Evolutionary conservation across 1,139 yeast species (phyloP), one percentile per base, ranked within the genome.

Genomic region (Blastobotrys ciferrii): DNA sequence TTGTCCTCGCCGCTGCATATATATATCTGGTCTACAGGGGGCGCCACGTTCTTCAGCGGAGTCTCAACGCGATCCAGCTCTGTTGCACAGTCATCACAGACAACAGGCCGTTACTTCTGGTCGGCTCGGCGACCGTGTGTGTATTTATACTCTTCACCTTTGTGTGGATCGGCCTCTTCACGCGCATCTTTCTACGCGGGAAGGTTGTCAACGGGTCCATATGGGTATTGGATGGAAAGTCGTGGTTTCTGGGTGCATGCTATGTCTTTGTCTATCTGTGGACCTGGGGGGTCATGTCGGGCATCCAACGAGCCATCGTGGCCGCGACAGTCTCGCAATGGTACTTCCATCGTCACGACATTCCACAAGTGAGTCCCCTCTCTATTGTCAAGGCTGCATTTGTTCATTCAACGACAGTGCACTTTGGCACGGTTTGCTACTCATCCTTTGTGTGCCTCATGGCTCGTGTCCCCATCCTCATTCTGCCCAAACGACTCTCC

Each of bases 251-350:
- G 1, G 74, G 69, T 1, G 62, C 62, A 4, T 65, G 67, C 53
- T 70, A 69, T 55, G 55, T 66, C 2, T 53, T 71, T 25, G 63
- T 70, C 66, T 71, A 67, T 52, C 53, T 72, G 32, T 72, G 76
- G 76, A 68, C 75, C 1, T 70, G 73, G 69, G 70, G 71, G 1
- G 66, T 72, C 15, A 51, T 72, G 11, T 60, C 68, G 41, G 72
- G 72, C 3, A 55, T 71, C 35, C 71, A 70, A 50, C 61, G 71
- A 15, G 60, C 63, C 23, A 57, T 69, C 2, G 57, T 70, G 1
- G 57, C 73, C 1, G 66, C 67, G 4, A 58, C 69, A 2, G 71
- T 71, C 5, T 58, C 67, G 2, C 71, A 68, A 48, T 72, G 75
- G 74, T 70, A 70, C 51, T 66, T 68, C 50, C 61, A 64, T 43